Evolutionary conservation across 257 asterid species (phyloP).

Genomic region (Solanum bulbocastanum): DNA sequence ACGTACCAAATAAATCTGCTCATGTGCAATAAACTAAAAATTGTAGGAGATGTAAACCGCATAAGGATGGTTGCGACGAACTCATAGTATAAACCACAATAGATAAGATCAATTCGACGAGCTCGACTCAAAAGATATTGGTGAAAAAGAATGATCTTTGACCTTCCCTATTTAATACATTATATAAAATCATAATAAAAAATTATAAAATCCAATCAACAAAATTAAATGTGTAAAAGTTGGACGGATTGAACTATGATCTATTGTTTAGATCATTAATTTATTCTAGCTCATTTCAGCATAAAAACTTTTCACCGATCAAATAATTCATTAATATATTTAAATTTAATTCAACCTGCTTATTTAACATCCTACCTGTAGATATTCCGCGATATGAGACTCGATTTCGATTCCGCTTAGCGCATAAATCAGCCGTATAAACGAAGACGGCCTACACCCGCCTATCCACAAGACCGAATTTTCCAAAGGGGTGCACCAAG

Average conservation of each 20-base stretch:
- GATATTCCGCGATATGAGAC: not conserved
- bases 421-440: constrained; percentile 15
- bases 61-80: no score
- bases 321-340: accelerated
- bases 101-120: accelerated
- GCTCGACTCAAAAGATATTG: not conserved
- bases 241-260: not conserved
- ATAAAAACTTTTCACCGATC: not conserved
- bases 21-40: not conserved
- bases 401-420: constrained; percentile 10
- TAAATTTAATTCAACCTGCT: not conserved
- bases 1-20: not conserved
- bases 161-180: not conserved
- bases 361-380: not conserved
- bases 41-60: not conserved
- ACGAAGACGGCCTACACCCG: constrained; percentile 34
- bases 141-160: accelerated
- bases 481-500: constrained; percentile 30
- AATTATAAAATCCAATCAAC: not conserved
- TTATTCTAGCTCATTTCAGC: not conserved
- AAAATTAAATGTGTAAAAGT: not conserved
- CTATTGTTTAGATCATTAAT: no score
- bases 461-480: constrained; percentile 30
- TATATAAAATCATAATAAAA: not conserved
- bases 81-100: not conserved